Conservation (phyloP, 805 yeast species). For the Limtongia smithiae region DNA sequence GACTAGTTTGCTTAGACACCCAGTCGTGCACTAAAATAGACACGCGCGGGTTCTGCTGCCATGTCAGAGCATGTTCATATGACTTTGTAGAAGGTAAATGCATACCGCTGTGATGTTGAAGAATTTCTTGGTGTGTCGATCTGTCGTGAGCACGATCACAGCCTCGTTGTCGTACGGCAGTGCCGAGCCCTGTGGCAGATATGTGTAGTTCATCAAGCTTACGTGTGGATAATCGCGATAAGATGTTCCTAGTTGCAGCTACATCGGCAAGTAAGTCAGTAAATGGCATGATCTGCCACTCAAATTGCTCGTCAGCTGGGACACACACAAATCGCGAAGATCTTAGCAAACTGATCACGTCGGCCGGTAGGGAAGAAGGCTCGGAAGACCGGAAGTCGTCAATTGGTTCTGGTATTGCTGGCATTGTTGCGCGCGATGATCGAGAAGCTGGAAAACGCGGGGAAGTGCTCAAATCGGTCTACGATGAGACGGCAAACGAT, state of each 20-base stretch:
- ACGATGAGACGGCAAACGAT: too few relatives aligned
- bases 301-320: background rate
- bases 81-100: background rate
- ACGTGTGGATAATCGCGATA: constrained; percentile 75
- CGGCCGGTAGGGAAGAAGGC: constrained; percentile 13
- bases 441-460: background rate
- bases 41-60: constrained; percentile 61
- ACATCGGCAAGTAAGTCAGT: constrained; percentile 11
- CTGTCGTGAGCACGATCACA: constrained; percentile 68
- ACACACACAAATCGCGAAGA: constrained; percentile 24
- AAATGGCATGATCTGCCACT: background rate
- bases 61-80: background rate
- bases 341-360: constrained; percentile 21
- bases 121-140: constrained; percentile 68
- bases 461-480: too few relatives aligned
- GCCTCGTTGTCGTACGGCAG: constrained; percentile 42
- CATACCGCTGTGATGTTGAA: constrained; percentile 50
- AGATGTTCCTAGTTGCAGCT: constrained; percentile 81
- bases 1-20: constrained; percentile 49
- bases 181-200: constrained; percentile 41
- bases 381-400: background rate
- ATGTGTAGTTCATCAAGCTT: constrained; percentile 85
- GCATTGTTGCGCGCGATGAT: background rate
- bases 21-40: constrained; percentile 87
- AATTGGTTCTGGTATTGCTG: constrained; percentile 4